phyloP scores from a whole-genome alignment of 129 eudicot species.

The Helichrysum umbraculigerum region DNA sequence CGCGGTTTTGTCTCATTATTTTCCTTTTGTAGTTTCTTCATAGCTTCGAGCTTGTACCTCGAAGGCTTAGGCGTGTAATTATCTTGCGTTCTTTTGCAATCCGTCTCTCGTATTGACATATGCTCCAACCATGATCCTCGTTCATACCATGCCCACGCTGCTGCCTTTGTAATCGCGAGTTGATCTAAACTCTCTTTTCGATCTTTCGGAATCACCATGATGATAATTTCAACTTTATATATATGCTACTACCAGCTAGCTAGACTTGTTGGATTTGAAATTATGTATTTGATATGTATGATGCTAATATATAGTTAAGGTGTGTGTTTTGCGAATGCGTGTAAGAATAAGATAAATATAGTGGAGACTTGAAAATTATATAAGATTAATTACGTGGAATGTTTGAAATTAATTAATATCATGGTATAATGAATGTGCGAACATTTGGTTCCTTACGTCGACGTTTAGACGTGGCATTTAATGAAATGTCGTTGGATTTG shows the following conservation, averaged over 20 bases:
- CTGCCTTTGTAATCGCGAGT: constrained; percentile 47
- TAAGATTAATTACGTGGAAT: not conserved
- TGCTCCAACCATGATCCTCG: constrained; percentile 61
- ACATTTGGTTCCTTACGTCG: constrained; percentile 15
- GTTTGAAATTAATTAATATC: constrained; percentile 5
- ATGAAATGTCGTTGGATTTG: constrained; percentile 26
- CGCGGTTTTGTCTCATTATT: constrained; percentile 3
- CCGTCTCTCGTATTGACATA: constrained; percentile 34
- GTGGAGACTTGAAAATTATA: not conserved
- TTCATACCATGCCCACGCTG: constrained; percentile 85
- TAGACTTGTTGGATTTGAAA: not conserved
- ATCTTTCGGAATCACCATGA: not conserved
- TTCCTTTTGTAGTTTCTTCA: constrained; percentile 12
- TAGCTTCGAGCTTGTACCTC: constrained; percentile 66
- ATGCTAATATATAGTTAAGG: too few relatives aligned
- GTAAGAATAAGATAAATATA: too few relatives aligned
- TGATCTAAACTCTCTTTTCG: constrained; percentile 33
- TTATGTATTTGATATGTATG: too few relatives aligned
- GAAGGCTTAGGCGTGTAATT: constrained; percentile 43
- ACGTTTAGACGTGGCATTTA: constrained; percentile 18
- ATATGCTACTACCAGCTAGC: not conserved
- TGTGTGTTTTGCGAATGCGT: not conserved
- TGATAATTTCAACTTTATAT: not conserved
- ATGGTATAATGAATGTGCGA: not conserved
- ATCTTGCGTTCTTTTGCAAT: constrained; percentile 20